phyloP scores from a whole-genome alignment of 805 yeast species.

The Phaffomyces opuntiae region DNA sequence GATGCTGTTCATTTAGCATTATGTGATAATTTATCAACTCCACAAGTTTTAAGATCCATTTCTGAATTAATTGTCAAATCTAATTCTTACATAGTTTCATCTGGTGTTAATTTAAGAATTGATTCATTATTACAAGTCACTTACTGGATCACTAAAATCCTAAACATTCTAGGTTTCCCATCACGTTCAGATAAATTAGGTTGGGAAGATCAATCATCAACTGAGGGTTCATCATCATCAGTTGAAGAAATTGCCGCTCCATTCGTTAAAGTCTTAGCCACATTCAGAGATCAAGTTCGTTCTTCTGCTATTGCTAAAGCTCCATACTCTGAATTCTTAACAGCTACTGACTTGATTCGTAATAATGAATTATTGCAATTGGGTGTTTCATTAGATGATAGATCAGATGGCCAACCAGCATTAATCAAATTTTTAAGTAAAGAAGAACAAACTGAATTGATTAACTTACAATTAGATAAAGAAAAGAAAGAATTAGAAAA shows the following conservation, averaged over 20 bases:
- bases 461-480: constrained; percentile 50
- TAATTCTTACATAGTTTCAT: constrained; percentile 65
- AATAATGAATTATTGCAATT: constrained; percentile 62
- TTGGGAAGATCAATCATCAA: constrained; percentile 48
- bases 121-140: constrained; percentile 64
- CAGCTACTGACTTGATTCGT: constrained; percentile 70
- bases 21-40: constrained; percentile 83
- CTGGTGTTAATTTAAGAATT: constrained; percentile 44
- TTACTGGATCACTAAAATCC: constrained; percentile 61
- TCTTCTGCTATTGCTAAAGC: constrained; percentile 56
- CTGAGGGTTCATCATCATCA: constrained; percentile 1
- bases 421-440: constrained; percentile 72
- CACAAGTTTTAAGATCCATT: constrained; percentile 59
- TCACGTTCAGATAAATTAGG: constrained; percentile 68
- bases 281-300: constrained; percentile 80
- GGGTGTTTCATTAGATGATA: constrained; percentile 85
- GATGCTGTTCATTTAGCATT: constrained; percentile 64
- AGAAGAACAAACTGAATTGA: constrained; percentile 60
- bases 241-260: constrained; percentile 73
- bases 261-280: constrained; percentile 67
- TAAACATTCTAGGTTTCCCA: constrained; percentile 71
- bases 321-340: constrained; percentile 45
- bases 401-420: constrained; percentile 71
- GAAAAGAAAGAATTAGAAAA: constrained; percentile 46
- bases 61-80: constrained; percentile 62